phyloP scores from a whole-genome alignment of 2,329 filamentous ascomycete genomes.

The Harringtonia aguacate region DNA sequence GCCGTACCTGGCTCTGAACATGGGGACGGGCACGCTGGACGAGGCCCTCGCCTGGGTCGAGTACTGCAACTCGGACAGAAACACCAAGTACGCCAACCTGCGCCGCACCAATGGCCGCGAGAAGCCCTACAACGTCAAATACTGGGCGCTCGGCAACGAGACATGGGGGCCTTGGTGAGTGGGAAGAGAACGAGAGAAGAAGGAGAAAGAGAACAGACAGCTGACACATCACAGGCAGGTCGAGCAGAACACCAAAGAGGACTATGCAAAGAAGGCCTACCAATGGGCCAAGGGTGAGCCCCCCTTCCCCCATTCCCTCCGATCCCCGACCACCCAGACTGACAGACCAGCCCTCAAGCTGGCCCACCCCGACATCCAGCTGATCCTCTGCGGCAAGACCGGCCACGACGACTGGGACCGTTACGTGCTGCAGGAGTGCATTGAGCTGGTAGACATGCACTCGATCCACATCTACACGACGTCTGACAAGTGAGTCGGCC shows the following conservation, averaged over 20 bases:
- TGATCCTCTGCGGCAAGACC: conserved; percentile 67
- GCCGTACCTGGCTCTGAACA: conserved; percentile 71
- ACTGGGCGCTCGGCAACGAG: conserved; percentile 78
- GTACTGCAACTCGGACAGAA: conserved; percentile 70
- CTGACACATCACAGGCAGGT: conserved; percentile 42
- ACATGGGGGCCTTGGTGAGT: conserved; percentile 43
- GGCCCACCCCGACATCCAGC: conserved; percentile 53
- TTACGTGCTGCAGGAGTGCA: conserved; percentile 59
- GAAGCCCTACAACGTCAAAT: conserved; percentile 72
- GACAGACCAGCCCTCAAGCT: conserved; percentile 43
- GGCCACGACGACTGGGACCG: conserved; percentile 62
- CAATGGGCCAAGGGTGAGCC: conserved; percentile 53
- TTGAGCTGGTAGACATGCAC: conserved; percentile 62
- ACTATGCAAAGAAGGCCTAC: conserved; percentile 56
- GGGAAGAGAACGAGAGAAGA: neutral
- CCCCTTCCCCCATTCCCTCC: neutral
- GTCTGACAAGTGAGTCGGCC: conserved; percentile 20
- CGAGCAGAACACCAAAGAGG: conserved; percentile 56
- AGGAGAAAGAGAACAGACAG: neutral
- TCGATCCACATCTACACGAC: conserved; percentile 72
- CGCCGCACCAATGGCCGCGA: conserved; percentile 63
- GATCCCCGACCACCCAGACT: neutral
- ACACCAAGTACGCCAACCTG: conserved; percentile 75
- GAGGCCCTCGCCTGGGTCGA: conserved; percentile 66
- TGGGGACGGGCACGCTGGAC: conserved; percentile 58